Conservation (phyloP, 495 filamentous ascomycete species). For the Talaromyces trachyspermus region DNA sequence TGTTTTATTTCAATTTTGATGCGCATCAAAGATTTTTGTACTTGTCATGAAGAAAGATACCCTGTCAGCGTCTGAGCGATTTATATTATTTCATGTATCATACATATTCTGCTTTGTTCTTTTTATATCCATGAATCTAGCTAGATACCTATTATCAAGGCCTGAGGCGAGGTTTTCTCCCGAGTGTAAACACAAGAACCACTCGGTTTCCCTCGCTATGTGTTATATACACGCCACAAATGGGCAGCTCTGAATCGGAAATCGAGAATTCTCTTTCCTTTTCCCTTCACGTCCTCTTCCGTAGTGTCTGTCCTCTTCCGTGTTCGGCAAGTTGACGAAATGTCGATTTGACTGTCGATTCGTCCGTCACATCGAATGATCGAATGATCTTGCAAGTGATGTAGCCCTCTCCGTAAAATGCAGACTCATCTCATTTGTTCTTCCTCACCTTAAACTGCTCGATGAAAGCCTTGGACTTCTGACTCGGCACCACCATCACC, state of each 20-base stretch:
- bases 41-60: constrained; percentile 1
- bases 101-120: neutral
- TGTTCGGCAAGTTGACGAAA: too few relatives aligned
- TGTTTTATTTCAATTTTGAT: neutral
- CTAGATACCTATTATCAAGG: neutral
- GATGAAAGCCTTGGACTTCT: constrained; percentile 63
- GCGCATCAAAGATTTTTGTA: neutral
- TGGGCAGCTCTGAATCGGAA: constrained; percentile 2
- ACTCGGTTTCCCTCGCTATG: constrained; percentile 6
- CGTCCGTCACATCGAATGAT: neutral
- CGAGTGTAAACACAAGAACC: constrained; percentile 6
- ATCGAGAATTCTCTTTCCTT: too few relatives aligned
- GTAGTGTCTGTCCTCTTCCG: too few relatives aligned
- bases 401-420: neutral
- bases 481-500: constrained; percentile 70
- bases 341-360: too few relatives aligned
- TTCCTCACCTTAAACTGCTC: constrained; percentile 72
- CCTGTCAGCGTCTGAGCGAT: too few relatives aligned
- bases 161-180: constrained; percentile 5
- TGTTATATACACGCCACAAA: neutral
- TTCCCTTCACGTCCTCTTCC: too few relatives aligned
- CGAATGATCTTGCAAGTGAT: neutral
- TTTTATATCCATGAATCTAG: neutral
- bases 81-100: neutral
- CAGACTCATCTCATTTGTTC: constrained; percentile 2